Conservation (phyloP, 495 filamentous ascomycete genomes). For the Penicillium coffeae region DNA sequence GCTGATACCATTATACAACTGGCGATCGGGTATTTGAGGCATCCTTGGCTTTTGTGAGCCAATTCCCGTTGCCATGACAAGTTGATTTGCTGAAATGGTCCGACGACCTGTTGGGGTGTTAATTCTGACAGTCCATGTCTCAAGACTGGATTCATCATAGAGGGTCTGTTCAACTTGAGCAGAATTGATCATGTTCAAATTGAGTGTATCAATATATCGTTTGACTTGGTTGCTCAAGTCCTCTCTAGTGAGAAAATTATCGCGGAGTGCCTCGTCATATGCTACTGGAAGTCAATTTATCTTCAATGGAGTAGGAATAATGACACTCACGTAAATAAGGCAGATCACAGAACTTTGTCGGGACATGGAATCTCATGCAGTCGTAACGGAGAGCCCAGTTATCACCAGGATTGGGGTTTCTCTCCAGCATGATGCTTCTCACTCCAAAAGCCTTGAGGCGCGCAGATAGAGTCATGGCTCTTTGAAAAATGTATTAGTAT, state of each 20-base stretch:
- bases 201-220: slow-evolving; percentile 31
- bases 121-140: slow-evolving; percentile 28
- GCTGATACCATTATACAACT: slow-evolving; percentile 29
- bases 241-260: slow-evolving; percentile 31
- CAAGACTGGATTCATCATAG: slow-evolving; percentile 19
- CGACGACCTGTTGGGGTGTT: slow-evolving; percentile 11
- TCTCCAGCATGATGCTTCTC: slow-evolving; percentile 29
- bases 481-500: not conserved
- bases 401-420: slow-evolving; percentile 26
- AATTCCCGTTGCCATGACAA: slow-evolving; percentile 34
- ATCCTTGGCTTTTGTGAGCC: slow-evolving; percentile 26
- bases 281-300: no score
- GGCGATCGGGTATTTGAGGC: slow-evolving; percentile 19
- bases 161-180: slow-evolving; percentile 22
- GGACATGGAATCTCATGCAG: slow-evolving; percentile 33
- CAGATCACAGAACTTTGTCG: slow-evolving; percentile 16
- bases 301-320: no score
- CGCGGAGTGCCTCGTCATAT: slow-evolving; percentile 15
- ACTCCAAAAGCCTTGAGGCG: slow-evolving; percentile 33
- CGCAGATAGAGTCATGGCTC: slow-evolving; percentile 26
- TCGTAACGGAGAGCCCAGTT: slow-evolving; percentile 37
- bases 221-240: slow-evolving; percentile 32
- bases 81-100: slow-evolving; percentile 13
- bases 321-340: slow-evolving; percentile 21
- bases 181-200: slow-evolving; percentile 29